Evolutionary conservation across 75 land plant species (phyloP), one percentile per base, ranked within the genome.

Genomic region (Pinus taeda): DNA sequence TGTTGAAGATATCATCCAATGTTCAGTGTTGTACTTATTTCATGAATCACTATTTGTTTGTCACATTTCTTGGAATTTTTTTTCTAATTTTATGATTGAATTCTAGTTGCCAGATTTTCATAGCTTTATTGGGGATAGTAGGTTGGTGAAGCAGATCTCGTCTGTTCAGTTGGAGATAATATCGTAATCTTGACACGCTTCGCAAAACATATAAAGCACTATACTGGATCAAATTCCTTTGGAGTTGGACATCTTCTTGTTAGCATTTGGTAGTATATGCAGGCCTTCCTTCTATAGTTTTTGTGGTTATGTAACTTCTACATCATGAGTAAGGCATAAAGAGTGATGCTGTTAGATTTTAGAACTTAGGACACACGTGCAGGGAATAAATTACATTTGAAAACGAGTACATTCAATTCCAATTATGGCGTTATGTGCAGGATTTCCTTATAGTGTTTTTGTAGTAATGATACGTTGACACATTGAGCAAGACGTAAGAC

Each of bases 1-100:
- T 69, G 55, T 53, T 42, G 36, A 3, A 69, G 20, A 8, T 69
- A 42, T 69, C 18, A n/a, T 69, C 53, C 42, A 11, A 45, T 69
- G 72, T 42, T 69, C n/a, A 69, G 24, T 69, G 39, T 69, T 69
- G 53, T 20, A 69, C 18, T 69, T 42, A 69, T 69, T 69, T 69
- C 13, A 42, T 42, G 49, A 37, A 33, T 42, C 22, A 8, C 69
- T 30, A 37, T 65, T 65, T 65, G 69, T 37, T 69, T 69, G n/a
- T 45, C 13, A 26, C 26, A 26, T 26, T 26, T 18, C 42, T 39
- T 69, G 49, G n/a, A 33, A 1, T 33, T 33, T 69, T 53, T 37
- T 33, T 65, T 22, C 20, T 30, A 49, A 9, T 49, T 49, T 49
- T 49, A 49, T 49, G 12, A 9, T 49, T 3, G 55, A 49, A 11